Percentiles rank a stretch among this genome's conserved stretches.
Evolutionary conservation across 2,329 filamentous ascomycete species (phyloP).

Genomic region (Elsinoe arachidis): DNA sequence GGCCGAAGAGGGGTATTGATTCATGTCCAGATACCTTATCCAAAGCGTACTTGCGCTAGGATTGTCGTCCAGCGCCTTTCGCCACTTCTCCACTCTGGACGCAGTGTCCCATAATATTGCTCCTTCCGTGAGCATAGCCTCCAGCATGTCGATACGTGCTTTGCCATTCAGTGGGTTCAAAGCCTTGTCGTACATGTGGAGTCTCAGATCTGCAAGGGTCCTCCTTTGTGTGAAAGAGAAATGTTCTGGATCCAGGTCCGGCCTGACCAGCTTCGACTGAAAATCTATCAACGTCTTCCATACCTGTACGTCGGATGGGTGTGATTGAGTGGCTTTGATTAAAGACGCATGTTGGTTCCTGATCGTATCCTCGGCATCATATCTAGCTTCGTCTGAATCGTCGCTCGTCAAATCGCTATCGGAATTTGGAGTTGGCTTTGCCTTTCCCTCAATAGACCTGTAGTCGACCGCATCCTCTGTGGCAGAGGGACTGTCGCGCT

Average conservation of each 20-base stretch:
- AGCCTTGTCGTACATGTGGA: constrained; percentile 72
- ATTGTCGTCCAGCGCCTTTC: constrained; percentile 48
- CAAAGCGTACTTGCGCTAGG: constrained; percentile 57
- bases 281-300: constrained; percentile 76
- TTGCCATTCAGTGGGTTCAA: constrained; percentile 46
- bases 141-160: constrained; percentile 45
- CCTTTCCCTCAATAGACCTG: constrained; percentile 30
- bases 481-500: constrained; percentile 17
- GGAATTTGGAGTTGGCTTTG: constrained; percentile 15
- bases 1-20: constrained; percentile 55
- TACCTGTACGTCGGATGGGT: constrained; percentile 57
- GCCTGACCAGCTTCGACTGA: constrained; percentile 59
- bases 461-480: constrained; percentile 28
- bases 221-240: constrained; percentile 54
- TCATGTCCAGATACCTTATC: constrained; percentile 63
- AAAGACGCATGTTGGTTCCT: constrained; percentile 53
- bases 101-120: constrained; percentile 62
- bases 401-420: not conserved
- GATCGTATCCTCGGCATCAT: constrained; percentile 15
- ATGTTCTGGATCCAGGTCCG: constrained; percentile 36
- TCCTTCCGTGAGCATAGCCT: constrained; percentile 66
- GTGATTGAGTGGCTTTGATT: constrained; percentile 52
- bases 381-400: not conserved
- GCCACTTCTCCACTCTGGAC: constrained; percentile 57
- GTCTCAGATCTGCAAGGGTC: constrained; percentile 68